A percentile compares a stretch with the other conserved stretches of the same genome.
Conservation (phyloP, 305 asterid species). For the Ruellia speciosa region DNA sequence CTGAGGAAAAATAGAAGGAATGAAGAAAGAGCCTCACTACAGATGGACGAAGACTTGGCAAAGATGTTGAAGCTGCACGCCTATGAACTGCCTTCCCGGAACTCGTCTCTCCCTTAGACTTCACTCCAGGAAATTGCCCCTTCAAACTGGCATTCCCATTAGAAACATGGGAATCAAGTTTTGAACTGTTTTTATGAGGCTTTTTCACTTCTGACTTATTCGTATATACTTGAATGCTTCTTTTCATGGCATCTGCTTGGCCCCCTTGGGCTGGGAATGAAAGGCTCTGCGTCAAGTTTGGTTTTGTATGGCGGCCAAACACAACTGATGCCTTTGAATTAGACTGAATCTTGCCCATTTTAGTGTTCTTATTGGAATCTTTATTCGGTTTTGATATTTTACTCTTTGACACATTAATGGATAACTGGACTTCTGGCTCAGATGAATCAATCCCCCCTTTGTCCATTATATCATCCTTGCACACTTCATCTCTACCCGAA, state of each 20-base stretch:
- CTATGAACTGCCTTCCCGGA: constrained; percentile 23
- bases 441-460: constrained; percentile 29
- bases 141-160: constrained; percentile 25
- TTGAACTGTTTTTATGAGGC: constrained; percentile 32
- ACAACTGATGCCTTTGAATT: constrained; percentile 32
- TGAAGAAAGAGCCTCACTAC: constrained; percentile 27
- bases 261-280: constrained; percentile 56
- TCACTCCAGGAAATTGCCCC: constrained; percentile 25
- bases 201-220: constrained; percentile 31
- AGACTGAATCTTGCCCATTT: constrained; percentile 30
- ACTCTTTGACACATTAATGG: constrained; percentile 27
- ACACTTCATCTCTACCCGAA: constrained; percentile 23
- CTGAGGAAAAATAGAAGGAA: neutral
- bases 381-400: constrained; percentile 18
- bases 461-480: constrained; percentile 28
- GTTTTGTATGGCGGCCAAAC: constrained; percentile 38
- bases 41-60: constrained; percentile 33
- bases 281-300: constrained; percentile 50
- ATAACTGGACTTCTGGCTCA: constrained; percentile 20
- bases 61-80: constrained; percentile 33
- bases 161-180: constrained; percentile 25
- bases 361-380: constrained; percentile 24
- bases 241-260: constrained; percentile 44
- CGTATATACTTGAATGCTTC: constrained; percentile 48
- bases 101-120: constrained; percentile 22